Evolutionary conservation across 495 filamentous ascomycete genomes (phyloP).

Genomic region (Penicillium malachiteum): DNA sequence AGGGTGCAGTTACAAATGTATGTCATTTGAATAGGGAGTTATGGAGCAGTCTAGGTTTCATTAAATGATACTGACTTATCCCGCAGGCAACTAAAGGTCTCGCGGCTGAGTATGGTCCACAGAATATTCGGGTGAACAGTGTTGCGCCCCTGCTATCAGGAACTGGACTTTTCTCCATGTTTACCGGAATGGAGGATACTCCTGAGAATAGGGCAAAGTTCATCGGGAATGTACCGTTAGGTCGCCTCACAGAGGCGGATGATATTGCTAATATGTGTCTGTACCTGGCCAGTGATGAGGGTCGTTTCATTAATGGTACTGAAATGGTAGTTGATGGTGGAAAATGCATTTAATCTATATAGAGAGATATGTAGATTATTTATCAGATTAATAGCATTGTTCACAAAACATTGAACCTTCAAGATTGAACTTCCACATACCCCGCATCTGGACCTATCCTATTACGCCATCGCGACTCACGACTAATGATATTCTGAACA

Average conservation of each 20-base stretch:
- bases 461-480: too few relatives aligned
- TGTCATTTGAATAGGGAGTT: not conserved
- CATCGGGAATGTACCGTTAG: conserved; percentile 63
- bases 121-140: conserved; percentile 65
- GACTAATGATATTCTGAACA: too few relatives aligned
- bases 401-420: too few relatives aligned
- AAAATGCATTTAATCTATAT: conserved; percentile 28
- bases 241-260: conserved; percentile 59
- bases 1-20: conserved; percentile 65
- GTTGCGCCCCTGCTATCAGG: conserved; percentile 61
- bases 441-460: too few relatives aligned
- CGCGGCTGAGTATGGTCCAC: conserved; percentile 64
- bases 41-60: too few relatives aligned
- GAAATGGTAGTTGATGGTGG: conserved; percentile 44
- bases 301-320: conserved; percentile 66
- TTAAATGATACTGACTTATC: too few relatives aligned
- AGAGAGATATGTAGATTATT: not conserved
- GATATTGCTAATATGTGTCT: conserved; percentile 67
- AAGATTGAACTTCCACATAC: too few relatives aligned
- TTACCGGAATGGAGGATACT: conserved; percentile 65
- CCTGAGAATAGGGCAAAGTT: conserved; percentile 68
- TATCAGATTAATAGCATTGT: too few relatives aligned
- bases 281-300: conserved; percentile 67
- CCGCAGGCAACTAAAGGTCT: conserved; percentile 60
- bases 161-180: conserved; percentile 64